phyloP scores from a whole-genome alignment of 192 early-diverging fungal species.

The Backusella psychrophila region DNA sequence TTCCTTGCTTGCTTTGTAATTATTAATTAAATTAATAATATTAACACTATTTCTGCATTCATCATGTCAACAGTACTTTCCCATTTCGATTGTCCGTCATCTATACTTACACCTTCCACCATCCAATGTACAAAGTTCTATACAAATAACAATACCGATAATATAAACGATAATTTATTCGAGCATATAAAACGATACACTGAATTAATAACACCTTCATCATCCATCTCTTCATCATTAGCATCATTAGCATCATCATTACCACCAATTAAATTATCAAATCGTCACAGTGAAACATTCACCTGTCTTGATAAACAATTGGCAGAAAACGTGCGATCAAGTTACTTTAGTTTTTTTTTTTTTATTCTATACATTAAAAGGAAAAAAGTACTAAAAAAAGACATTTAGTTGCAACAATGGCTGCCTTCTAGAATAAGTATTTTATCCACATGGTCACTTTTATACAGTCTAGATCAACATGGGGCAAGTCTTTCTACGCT shows the following conservation, averaged over 20 bases:
- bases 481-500: slow-evolving; percentile 87
- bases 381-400: background rate
- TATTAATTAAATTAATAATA: background rate
- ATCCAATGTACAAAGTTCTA: slow-evolving; percentile 24
- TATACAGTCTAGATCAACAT: slow-evolving; percentile 92
- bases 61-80: slow-evolving; percentile 1
- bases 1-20: background rate
- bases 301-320: slow-evolving; percentile 2
- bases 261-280: background rate
- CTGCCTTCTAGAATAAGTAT: slow-evolving; percentile 76
- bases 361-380: background rate
- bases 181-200: background rate
- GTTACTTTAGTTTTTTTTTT: background rate
- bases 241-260: background rate
- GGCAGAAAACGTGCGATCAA: slow-evolving; percentile 19
- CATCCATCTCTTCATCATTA: background rate
- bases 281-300: slow-evolving; percentile 6
- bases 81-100: background rate
- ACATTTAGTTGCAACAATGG: slow-evolving; percentile 20
- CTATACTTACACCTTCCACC: background rate
- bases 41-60: background rate
- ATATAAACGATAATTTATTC: background rate
- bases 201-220: background rate
- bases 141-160: background rate
- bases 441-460: slow-evolving; percentile 71